These are phyloP conservation scores for Tarenaya hassleriana DNA, from an alignment of 345 rosid genomes.

Conservation along the genomic window DNA sequence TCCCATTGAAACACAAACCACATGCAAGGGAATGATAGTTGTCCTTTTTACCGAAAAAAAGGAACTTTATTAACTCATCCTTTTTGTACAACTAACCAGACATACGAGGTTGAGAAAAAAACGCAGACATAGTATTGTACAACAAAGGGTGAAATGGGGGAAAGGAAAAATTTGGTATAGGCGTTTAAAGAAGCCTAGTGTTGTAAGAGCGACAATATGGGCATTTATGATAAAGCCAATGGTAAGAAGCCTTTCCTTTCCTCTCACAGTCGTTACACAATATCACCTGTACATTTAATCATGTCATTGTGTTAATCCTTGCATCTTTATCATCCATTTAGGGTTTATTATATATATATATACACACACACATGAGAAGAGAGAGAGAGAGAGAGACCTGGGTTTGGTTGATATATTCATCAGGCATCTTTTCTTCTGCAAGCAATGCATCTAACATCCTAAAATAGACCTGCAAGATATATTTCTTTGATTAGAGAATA, in stretches of 20 bases:
- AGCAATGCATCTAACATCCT: slow-evolving; percentile 69
- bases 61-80: no score
- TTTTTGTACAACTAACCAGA: no score
- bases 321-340: no score
- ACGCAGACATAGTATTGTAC: no score
- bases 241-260: slow-evolving; percentile 54
- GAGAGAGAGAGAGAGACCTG: slow-evolving; percentile 44
- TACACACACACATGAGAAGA: background rate
- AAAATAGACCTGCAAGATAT: slow-evolving; percentile 58
- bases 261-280: slow-evolving; percentile 63
- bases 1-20: no score
- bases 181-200: slow-evolving; percentile 45
- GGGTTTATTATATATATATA: background rate
- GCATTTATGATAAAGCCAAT: slow-evolving; percentile 67
- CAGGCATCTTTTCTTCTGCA: slow-evolving; percentile 66
- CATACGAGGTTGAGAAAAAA: no score
- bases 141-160: background rate
- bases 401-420: slow-evolving; percentile 48
- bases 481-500: slow-evolving; percentile 1
- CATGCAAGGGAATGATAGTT: no score
- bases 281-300: slow-evolving; percentile 36
- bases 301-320: background rate
- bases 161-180: background rate
- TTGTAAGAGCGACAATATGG: slow-evolving; percentile 53
- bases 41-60: no score